phyloP scores from a whole-genome alignment of 2,329 filamentous ascomycete species.

The Immersiporthe knoxdaviesiana region DNA sequence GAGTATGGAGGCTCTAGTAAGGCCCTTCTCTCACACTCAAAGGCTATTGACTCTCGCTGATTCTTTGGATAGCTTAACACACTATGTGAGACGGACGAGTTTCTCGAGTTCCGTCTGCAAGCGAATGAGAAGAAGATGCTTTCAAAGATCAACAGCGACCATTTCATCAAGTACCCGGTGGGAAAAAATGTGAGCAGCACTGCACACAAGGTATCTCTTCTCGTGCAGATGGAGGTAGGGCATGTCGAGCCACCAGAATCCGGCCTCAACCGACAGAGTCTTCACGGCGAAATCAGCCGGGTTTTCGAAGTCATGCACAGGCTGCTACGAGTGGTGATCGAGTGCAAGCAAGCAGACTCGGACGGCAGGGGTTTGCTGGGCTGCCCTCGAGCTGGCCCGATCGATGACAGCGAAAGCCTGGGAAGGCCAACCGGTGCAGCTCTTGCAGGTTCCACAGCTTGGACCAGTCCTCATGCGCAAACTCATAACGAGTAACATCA shows the following conservation, averaged over 20 bases:
- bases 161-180: slow-evolving; percentile 71
- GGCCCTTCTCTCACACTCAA: slow-evolving; percentile 35
- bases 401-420: slow-evolving; percentile 75
- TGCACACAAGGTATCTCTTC: slow-evolving; percentile 75
- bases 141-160: slow-evolving; percentile 71
- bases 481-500: slow-evolving; percentile 71
- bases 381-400: slow-evolving; percentile 76
- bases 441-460: slow-evolving; percentile 81
- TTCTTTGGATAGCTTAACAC: slow-evolving; percentile 59
- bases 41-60: slow-evolving; percentile 24
- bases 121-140: slow-evolving; percentile 70
- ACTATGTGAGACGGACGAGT: slow-evolving; percentile 71
- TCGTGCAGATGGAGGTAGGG: slow-evolving; percentile 77
- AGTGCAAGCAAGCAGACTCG: slow-evolving; percentile 62
- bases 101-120: slow-evolving; percentile 72
- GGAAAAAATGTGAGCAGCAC: slow-evolving; percentile 67
- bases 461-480: slow-evolving; percentile 77
- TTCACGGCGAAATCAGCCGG: slow-evolving; percentile 16
- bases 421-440: slow-evolving; percentile 80
- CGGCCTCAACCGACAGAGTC: slow-evolving; percentile 9
- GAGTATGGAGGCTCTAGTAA: slow-evolving; percentile 69
- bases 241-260: slow-evolving; percentile 49
- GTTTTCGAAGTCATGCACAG: slow-evolving; percentile 72
- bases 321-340: slow-evolving; percentile 74
- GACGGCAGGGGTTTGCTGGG: slow-evolving; percentile 69